Base-by-base conservation (phyloP, 805 yeast species). In the Lipomyces lipofer region DNA sequence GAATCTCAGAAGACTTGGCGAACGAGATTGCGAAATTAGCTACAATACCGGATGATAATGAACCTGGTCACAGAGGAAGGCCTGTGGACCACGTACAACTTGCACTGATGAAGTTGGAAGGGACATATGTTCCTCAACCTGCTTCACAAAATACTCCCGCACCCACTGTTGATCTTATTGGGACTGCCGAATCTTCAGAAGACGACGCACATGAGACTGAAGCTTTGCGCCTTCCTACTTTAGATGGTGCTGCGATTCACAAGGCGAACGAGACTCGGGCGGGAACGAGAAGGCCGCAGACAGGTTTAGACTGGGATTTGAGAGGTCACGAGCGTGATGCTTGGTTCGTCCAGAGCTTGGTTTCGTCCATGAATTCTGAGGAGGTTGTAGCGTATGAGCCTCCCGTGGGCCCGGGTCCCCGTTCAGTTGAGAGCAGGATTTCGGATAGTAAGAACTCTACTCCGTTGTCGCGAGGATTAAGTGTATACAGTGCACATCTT, bases 71-170 rank as follows among this genome's bases (percentile, higher is more conserved):
- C n/a, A n/a, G n/a, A n/a, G n/a, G n/a, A n/a, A n/a, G n/a, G n/a
- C 43, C n/a, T 12, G 36, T 32, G 15, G 58, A 53, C 69, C 81
- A 83, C 44, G 39, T 58, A 10, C 39, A 35, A 10, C 25, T 38
- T 9, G 90, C 98, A 0, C 73, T 91, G 62, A 75, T 75, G 70
- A 91, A 86, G 69, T 73, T 92, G 28, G 95, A 88, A 70, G 98
- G 96, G 0, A 80, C 75, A 35, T 75, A 68, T 4, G 12, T 10
- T 8, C 42, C 39, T 2, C 8, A 21, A 9, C 27, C 51, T 21
- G 60, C 51, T 33, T 12, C 21, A 3, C n/a, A 17, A 15, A 19
- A 66, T 60, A 54, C 51, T 5, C 44, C 42, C 7, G 17, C 50
- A 10, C 46, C 19, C 15, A 19, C n/a, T 6, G 49, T 30, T 17